These are phyloP conservation scores for Aspergillus steynii DNA, from an alignment of 495 filamentous ascomycete genomes.

Conservation along the genomic window DNA sequence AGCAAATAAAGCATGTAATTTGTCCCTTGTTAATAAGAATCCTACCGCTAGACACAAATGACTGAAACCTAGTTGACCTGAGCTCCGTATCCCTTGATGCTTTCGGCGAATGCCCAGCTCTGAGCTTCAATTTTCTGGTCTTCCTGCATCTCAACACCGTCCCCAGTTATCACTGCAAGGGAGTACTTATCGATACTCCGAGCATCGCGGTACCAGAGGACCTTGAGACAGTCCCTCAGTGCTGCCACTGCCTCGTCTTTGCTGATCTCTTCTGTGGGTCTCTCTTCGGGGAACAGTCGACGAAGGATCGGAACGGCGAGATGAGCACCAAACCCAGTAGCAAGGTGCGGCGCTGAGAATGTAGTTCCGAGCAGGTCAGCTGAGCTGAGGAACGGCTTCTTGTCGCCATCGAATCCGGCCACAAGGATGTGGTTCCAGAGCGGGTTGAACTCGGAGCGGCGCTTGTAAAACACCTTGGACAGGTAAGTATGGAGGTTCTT, in stretches of 20 bases:
- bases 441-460: constrained; percentile 92
- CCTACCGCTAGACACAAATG: constrained; percentile 10
- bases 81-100: constrained; percentile 75
- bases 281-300: constrained; percentile 77
- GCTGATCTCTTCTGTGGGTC: constrained; percentile 63
- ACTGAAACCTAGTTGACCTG: constrained; percentile 53
- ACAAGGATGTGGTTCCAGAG: constrained; percentile 95
- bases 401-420: constrained; percentile 77
- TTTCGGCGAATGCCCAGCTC: constrained; percentile 96
- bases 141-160: constrained; percentile 76
- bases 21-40: constrained; percentile 14
- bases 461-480: constrained; percentile 88
- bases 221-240: constrained; percentile 93
- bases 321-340: constrained; percentile 91
- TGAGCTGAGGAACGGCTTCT: constrained; percentile 82
- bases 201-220: constrained; percentile 95
- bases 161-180: constrained; percentile 83
- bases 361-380: constrained; percentile 93
- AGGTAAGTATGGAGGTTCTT: constrained; percentile 95
- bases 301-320: constrained; percentile 91
- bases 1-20: constrained; percentile 3
- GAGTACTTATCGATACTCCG: constrained; percentile 88
- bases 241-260: constrained; percentile 77
- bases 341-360: constrained; percentile 80
- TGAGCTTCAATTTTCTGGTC: constrained; percentile 75